Conservation (phyloP, 805 yeast genomes). For the Zygotorulaspora florentina region DNA sequence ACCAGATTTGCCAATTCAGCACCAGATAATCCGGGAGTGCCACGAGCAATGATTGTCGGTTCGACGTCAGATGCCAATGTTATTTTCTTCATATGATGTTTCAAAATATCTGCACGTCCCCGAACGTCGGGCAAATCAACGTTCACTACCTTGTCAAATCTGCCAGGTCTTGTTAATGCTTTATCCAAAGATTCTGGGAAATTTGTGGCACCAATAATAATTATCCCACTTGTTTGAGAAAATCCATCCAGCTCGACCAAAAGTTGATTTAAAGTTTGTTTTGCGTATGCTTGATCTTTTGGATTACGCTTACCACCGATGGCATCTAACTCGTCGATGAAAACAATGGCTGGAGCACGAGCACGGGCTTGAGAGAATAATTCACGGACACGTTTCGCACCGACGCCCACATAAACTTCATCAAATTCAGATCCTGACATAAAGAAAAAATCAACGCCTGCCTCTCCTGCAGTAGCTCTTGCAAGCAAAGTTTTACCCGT, state of each 20-base stretch:
- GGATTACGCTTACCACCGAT: conserved; percentile 98
- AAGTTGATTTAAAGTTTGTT: conserved; percentile 93
- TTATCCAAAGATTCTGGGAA: conserved; percentile 96
- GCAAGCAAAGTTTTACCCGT: conserved; percentile 97
- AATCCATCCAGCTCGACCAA: conserved; percentile 95
- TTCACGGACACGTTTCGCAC: conserved; percentile 96
- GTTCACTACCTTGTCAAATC: conserved; percentile 92
- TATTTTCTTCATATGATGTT: conserved; percentile 86
- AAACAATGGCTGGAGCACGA: conserved; percentile 93
- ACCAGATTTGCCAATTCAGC: conserved; percentile 95
- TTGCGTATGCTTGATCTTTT: conserved; percentile 95
- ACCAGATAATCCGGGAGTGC: conserved; percentile 98
- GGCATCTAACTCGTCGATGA: conserved; percentile 97
- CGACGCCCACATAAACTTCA: conserved; percentile 97
- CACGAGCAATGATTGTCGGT: conserved; percentile 86
- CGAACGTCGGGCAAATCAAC: conserved; percentile 97
- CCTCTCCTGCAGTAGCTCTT: conserved; percentile 98
- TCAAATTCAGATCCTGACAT: conserved; percentile 99
- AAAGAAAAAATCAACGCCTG: conserved; percentile 96
- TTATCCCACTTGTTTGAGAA: conserved; percentile 86
- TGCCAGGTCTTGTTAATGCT: conserved; percentile 96
- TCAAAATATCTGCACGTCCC: conserved; percentile 89
- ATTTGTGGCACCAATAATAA: conserved; percentile 96
- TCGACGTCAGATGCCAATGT: conserved; percentile 84
- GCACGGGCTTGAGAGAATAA: conserved; percentile 89